Conservation (phyloP, 306 rosid genomes). For the Canavalia gladiata region DNA sequence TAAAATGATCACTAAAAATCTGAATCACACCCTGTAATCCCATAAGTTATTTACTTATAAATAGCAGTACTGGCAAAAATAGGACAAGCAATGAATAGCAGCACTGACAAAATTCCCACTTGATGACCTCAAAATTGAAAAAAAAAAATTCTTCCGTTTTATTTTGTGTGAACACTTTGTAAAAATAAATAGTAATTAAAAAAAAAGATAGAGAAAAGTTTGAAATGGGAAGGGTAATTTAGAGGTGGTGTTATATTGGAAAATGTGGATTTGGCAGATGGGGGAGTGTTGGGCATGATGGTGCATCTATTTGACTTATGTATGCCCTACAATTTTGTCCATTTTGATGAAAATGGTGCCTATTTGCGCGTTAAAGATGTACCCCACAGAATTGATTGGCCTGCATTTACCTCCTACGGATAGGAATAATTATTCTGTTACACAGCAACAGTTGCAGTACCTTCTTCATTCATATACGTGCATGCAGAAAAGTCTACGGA, state of each 20-base stretch:
- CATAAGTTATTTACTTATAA: neutral
- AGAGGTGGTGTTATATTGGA: conserved; percentile 5
- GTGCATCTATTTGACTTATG: conserved; percentile 47
- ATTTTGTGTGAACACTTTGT: too few species aligned
- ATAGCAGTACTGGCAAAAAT: neutral
- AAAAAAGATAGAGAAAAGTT: neutral
- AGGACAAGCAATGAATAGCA: neutral
- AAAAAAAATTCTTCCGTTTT: neutral
- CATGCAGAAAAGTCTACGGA: conserved; percentile 51
- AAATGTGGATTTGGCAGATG: conserved; percentile 35
- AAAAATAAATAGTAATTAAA: neutral
- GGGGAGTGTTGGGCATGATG: neutral
- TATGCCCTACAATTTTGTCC: conserved; percentile 58
- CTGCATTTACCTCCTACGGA: conserved; percentile 46
- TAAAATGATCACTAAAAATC: neutral
- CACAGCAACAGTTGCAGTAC: conserved; percentile 43
- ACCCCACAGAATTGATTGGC: conserved; percentile 55
- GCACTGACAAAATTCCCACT: neutral
- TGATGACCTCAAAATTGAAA: neutral
- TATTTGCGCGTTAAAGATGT: conserved; percentile 42
- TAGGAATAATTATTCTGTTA: conserved; percentile 57
- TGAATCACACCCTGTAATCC: neutral
- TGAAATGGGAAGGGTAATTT: neutral
- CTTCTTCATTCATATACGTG: conserved; percentile 21
- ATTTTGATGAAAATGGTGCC: conserved; percentile 53